Conservation (phyloP, 768 basidiomycete genomes). For the Galerina sulciceps region DNA sequence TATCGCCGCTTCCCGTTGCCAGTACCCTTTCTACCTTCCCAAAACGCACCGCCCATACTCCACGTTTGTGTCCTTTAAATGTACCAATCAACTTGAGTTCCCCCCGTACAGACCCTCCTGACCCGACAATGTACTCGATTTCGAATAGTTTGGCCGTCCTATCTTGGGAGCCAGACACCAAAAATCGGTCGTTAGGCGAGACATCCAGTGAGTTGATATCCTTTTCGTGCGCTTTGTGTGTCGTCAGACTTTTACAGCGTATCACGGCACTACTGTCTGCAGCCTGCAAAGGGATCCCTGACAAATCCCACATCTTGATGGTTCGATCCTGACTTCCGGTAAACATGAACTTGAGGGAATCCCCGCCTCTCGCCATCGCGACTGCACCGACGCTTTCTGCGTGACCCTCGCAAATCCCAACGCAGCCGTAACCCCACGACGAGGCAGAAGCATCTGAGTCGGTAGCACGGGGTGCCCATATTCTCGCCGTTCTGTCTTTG, state of each 20-base stretch:
- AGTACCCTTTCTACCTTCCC: slow-evolving; percentile 81
- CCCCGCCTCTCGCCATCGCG: slow-evolving; percentile 69
- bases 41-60: slow-evolving; percentile 95
- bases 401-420: slow-evolving; percentile 91
- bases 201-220: slow-evolving; percentile 98
- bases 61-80: slow-evolving; percentile 95
- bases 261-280: slow-evolving; percentile 29
- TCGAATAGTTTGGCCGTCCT: slow-evolving; percentile 90
- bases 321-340: slow-evolving; percentile 97
- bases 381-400: slow-evolving; percentile 92
- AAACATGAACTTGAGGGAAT: slow-evolving; percentile 71
- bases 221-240: slow-evolving; percentile 94
- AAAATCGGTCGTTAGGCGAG: slow-evolving; percentile 83
- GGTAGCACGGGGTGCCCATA: slow-evolving; percentile 66
- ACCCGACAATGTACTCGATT: slow-evolving; percentile 57
- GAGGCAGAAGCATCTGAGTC: slow-evolving; percentile 9
- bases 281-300: slow-evolving; percentile 40
- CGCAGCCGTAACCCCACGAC: slow-evolving; percentile 69
- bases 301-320: slow-evolving; percentile 98
- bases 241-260: slow-evolving; percentile 78
- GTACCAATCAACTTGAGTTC: slow-evolving; percentile 80
- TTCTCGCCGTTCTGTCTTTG: slow-evolving; percentile 86
- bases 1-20: slow-evolving; percentile 95
- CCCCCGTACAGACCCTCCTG: slow-evolving; percentile 56
- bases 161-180: slow-evolving; percentile 96